A percentile compares a stretch with the other conserved stretches of the same genome.
These are phyloP conservation scores for Lecanosticta acicola DNA, from an alignment of 2,329 filamentous ascomycete genomes.

Conservation along the genomic window DNA sequence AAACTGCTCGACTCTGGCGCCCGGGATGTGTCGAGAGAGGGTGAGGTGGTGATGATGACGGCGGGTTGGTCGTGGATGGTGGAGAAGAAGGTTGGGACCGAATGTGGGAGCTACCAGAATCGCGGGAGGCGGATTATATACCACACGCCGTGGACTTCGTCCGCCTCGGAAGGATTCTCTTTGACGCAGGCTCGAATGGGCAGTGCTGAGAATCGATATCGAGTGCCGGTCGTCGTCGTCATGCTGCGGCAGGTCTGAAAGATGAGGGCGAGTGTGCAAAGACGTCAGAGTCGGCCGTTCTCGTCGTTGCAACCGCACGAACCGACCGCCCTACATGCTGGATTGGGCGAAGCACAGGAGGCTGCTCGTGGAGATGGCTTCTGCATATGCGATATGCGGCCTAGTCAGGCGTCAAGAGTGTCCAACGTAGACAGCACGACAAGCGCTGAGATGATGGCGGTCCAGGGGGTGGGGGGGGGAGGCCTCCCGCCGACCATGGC, in stretches of 20 bases:
- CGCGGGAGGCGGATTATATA: conserved; percentile 21
- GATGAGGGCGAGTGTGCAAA: conserved; percentile 2
- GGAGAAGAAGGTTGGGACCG: conserved; percentile 1
- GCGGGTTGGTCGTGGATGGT: conserved; percentile 4
- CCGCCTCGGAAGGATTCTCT: conserved; percentile 6
- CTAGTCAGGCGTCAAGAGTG: neutral
- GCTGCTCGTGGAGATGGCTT: neutral
- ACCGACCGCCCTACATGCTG: conserved; percentile 2
- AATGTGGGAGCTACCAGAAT: conserved; percentile 15
- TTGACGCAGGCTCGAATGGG: conserved; percentile 22
- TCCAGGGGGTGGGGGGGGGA: neutral
- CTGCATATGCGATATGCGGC: neutral
- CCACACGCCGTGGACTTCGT: neutral
- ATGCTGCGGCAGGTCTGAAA: conserved; percentile 11
- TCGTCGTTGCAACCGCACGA: conserved; percentile 1
- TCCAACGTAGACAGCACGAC: neutral
- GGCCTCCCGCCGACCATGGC: conserved; percentile 1
- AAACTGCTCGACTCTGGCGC: conserved; percentile 17
- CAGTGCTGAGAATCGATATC: conserved; percentile 11
- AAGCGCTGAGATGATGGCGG: neutral
- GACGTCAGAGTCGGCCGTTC: no score
- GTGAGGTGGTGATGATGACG: conserved; percentile 3
- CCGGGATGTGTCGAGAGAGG: conserved; percentile 3
- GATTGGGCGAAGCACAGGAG: conserved; percentile 10
- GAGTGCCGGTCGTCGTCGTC: conserved; percentile 13